Evolutionary conservation across 75 land plant species (phyloP).

Genomic region (Selaginella tamariscina): DNA sequence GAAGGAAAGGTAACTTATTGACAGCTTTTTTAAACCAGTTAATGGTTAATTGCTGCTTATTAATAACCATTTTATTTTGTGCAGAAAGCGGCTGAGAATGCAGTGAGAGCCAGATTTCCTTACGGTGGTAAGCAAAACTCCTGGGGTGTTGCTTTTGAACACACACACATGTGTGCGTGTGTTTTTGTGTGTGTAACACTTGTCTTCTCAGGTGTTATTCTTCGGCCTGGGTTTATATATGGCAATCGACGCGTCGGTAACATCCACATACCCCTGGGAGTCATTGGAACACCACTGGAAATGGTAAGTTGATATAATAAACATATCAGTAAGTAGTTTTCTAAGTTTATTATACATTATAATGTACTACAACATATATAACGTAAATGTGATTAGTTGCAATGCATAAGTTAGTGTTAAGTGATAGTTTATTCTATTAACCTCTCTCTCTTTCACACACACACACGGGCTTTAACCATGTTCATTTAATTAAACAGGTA

Average conservation of each 20-base stretch:
- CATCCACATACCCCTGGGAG: slow-evolving; percentile 73
- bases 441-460: too few species aligned
- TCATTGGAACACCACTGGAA: slow-evolving; percentile 78
- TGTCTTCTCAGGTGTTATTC: slow-evolving; percentile 47
- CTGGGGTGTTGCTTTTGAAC: not conserved
- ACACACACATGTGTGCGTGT: too few species aligned
- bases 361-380: too few species aligned
- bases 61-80: slow-evolving; percentile 7
- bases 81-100: slow-evolving; percentile 86
- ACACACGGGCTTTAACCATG: too few species aligned
- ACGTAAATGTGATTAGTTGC: too few species aligned
- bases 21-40: not conserved
- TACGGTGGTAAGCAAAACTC: slow-evolving; percentile 54
- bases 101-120: slow-evolving; percentile 51
- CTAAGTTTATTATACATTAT: too few species aligned
- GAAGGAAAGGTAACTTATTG: slow-evolving; percentile 67
- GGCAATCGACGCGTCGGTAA: slow-evolving; percentile 86
- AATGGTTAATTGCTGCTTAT: not conserved
- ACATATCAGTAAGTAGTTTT: too few species aligned
- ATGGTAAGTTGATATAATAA: slow-evolving; percentile 56
- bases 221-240: slow-evolving; percentile 97
- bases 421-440: too few species aligned
- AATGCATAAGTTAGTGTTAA: too few species aligned
- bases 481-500: slow-evolving; percentile 26
- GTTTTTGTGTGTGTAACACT: too few species aligned